Evolutionary conservation across 768 basidiomycete genomes (phyloP).

Genomic region (Macrolepiota dolichaula): DNA sequence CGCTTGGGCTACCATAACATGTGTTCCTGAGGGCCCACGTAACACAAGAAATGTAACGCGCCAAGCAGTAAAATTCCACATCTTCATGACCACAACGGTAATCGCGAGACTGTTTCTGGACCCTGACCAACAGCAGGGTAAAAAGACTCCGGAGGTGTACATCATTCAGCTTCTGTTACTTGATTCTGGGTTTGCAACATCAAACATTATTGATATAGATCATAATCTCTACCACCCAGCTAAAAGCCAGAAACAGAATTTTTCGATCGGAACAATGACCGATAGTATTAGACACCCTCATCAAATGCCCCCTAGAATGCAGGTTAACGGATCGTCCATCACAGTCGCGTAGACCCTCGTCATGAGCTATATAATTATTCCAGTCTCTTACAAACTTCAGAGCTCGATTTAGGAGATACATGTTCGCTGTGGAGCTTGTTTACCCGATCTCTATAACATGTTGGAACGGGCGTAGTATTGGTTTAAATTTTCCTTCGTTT

Average conservation of each 20-base stretch:
- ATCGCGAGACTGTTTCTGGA: too few species aligned
- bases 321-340: not conserved
- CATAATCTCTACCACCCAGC: too few species aligned
- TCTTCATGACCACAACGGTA: constrained; percentile 19
- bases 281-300: not conserved
- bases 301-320: not conserved
- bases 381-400: too few species aligned
- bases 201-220: too few species aligned
- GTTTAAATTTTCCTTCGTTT: not conserved
- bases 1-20: not conserved
- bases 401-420: not conserved
- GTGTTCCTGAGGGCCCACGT: not conserved
- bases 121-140: not conserved
- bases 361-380: too few species aligned
- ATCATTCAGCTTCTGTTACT: not conserved
- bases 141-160: not conserved
- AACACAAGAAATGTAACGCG: constrained; percentile 15
- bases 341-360: too few species aligned
- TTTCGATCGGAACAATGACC: not conserved
- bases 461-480: too few species aligned
- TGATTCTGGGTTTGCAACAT: not conserved
- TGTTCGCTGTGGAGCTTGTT: not conserved
- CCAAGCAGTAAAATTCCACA: constrained; percentile 28
- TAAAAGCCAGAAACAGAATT: not conserved
- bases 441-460: too few species aligned